A percentile compares a stretch with the other conserved stretches of the same genome.
phyloP scores from a whole-genome alignment of 306 rosid genomes.

The Psophocarpus tetragonolobus region DNA sequence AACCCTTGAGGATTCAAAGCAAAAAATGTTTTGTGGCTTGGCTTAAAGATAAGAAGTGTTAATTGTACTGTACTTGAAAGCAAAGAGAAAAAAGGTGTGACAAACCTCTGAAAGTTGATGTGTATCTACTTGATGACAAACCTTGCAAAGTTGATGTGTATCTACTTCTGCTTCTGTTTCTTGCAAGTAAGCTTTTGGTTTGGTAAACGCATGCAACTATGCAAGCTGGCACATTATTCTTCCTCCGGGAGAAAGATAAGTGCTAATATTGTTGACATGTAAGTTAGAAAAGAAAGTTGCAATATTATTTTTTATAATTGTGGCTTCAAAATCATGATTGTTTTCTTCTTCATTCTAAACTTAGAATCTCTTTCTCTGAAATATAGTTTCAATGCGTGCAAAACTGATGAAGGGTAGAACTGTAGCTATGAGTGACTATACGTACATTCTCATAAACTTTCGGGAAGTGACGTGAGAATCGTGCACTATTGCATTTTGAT shows the following conservation, averaged over 20 bases:
- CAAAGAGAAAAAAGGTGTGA: slow-evolving; percentile 10
- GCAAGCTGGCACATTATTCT: slow-evolving; percentile 19
- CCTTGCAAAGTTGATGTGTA: slow-evolving; percentile 9
- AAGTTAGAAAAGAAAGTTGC: neutral
- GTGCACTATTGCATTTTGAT: slow-evolving; percentile 25
- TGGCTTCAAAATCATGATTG: slow-evolving; percentile 6
- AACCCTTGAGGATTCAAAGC: neutral
- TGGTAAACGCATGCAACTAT: slow-evolving; percentile 8
- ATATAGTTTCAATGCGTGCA: slow-evolving; percentile 20
- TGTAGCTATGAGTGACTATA: slow-evolving; percentile 43
- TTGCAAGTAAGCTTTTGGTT: slow-evolving; percentile 32
- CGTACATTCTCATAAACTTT: slow-evolving; percentile 38
- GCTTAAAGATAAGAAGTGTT: slow-evolving; percentile 9
- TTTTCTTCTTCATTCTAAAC: slow-evolving; percentile 21
- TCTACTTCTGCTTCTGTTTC: slow-evolving; percentile 22
- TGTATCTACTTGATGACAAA: neutral
- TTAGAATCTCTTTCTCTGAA: neutral
- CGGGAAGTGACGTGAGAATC: slow-evolving; percentile 48
- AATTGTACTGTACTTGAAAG: slow-evolving; percentile 36
- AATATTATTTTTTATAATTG: neutral
- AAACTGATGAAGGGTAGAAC: neutral
- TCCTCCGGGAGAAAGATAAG: neutral
- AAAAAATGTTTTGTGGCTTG: slow-evolving; percentile 23
- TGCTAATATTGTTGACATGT: slow-evolving; percentile 2
- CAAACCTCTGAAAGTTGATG: neutral